Conservation (phyloP, 768 basidiomycete genomes). For the Lentinula boryana region DNA sequence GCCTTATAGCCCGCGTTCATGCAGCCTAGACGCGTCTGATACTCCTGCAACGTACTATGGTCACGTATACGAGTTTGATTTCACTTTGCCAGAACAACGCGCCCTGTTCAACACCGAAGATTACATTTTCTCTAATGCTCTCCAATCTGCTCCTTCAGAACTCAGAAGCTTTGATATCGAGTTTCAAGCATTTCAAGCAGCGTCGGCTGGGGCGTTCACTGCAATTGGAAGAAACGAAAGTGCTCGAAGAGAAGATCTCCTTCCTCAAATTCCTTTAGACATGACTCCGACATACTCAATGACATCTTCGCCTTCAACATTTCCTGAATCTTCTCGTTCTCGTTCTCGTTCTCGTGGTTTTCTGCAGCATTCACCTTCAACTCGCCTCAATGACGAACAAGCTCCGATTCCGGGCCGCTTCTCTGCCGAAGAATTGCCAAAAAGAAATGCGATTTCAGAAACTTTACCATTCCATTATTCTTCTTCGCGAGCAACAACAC, state of each 20-base stretch:
- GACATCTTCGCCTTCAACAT: neutral
- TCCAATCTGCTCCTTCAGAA: neutral
- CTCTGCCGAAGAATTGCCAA: neutral
- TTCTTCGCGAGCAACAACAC: neutral
- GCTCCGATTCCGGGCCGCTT: neutral
- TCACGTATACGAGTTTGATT: constrained; percentile 3
- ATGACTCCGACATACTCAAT: neutral
- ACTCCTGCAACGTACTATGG: neutral
- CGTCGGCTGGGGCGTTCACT: neutral
- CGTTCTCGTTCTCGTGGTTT: neutral
- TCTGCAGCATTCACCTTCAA: neutral
- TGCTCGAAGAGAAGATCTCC: neutral
- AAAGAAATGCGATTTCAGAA: neutral
- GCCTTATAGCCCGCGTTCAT: neutral
- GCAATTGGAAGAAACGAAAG: neutral
- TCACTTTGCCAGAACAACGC: neutral
- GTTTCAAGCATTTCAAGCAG: neutral
- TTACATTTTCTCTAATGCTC: neutral
- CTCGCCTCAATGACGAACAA: neutral
- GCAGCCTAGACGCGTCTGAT: neutral
- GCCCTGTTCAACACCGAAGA: neutral
- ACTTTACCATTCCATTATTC: neutral
- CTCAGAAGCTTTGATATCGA: neutral
- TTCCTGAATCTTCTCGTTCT: neutral
- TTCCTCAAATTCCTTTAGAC: neutral